These are phyloP conservation scores for Hirsutella thompsonii DNA, from an alignment of 2,329 filamentous ascomycete species.

Conservation along the genomic window DNA sequence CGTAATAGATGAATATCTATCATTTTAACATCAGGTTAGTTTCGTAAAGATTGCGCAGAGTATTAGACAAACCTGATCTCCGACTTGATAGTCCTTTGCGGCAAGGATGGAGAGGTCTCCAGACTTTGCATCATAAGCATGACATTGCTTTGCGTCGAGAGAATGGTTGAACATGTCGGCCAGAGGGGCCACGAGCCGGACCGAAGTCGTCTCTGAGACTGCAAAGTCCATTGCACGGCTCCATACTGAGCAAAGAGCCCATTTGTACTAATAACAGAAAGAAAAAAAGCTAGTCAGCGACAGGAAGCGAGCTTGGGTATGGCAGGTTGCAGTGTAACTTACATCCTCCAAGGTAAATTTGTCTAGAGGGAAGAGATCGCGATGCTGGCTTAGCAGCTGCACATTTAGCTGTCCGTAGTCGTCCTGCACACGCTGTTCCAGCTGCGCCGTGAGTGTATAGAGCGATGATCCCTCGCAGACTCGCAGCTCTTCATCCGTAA, in stretches of 20 bases:
- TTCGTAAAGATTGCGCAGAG: slow-evolving; percentile 1
- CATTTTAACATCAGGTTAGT: slow-evolving; percentile 1
- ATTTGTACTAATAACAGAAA: slow-evolving; percentile 18
- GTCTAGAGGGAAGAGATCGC: slow-evolving; percentile 17
- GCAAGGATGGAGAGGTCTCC: slow-evolving; percentile 17
- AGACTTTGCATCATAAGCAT: slow-evolving; percentile 18
- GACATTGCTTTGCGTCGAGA: slow-evolving; percentile 18
- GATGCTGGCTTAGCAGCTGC: slow-evolving; percentile 15
- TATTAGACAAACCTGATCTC: slow-evolving; percentile 19
- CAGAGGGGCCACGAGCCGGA: slow-evolving; percentile 16
- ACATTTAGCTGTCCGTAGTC: slow-evolving; percentile 15
- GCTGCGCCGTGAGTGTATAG: slow-evolving; percentile 18
- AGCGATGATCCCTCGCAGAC: slow-evolving; percentile 19
- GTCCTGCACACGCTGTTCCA: slow-evolving; percentile 14
- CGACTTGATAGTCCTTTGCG: slow-evolving; percentile 14
- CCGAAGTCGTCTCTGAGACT: slow-evolving; percentile 5
- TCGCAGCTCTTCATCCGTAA: slow-evolving; percentile 18
- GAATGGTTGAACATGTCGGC: slow-evolving; percentile 25
- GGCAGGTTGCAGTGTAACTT: slow-evolving; percentile 7
- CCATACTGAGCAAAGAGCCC: slow-evolving; percentile 16
- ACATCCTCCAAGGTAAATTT: slow-evolving; percentile 20
- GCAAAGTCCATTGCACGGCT: slow-evolving; percentile 21
- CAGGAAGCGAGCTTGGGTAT: slow-evolving; percentile 1
- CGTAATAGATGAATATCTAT: slow-evolving; percentile 21
- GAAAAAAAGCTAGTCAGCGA: slow-evolving; percentile 1